phyloP scores from a whole-genome alignment of 192 early-diverging fungal genomes.

The Coemansia sp. region DNA sequence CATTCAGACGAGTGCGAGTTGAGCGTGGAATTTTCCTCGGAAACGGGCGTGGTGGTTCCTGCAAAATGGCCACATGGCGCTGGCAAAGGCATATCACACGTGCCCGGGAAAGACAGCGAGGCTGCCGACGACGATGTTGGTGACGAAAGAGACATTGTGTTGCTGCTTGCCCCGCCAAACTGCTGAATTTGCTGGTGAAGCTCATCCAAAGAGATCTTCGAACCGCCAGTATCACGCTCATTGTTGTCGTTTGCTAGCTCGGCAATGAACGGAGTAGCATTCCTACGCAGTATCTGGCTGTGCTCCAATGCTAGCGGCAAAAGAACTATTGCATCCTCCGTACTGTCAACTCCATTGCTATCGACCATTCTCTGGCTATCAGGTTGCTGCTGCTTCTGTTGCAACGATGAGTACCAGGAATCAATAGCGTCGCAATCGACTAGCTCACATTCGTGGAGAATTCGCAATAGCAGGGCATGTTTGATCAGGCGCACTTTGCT shows the following conservation, averaged over 20 bases:
- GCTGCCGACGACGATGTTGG: background rate
- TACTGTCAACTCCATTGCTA: background rate
- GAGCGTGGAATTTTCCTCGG: constrained; percentile 31
- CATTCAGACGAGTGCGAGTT: constrained; percentile 32
- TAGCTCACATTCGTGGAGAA: constrained; percentile 47
- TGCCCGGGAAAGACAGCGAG: background rate
- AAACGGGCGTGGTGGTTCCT: constrained; percentile 40
- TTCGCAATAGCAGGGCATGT: constrained; percentile 40
- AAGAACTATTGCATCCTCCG: background rate
- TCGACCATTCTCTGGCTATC: background rate
- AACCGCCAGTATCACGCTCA: background rate
- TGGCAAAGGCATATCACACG: background rate
- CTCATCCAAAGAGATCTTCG: constrained; percentile 21
- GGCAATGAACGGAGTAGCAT: constrained; percentile 28
- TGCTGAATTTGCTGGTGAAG: constrained; percentile 26
- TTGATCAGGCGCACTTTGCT: constrained; percentile 16
- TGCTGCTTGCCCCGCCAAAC: constrained; percentile 12
- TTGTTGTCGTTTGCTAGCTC: constrained; percentile 19
- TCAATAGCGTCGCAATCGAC: constrained; percentile 36
- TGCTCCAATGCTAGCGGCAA: constrained; percentile 4
- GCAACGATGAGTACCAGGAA: constrained; percentile 29
- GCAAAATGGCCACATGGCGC: constrained; percentile 4
- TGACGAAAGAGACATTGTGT: constrained; percentile 6
- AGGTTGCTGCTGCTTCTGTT: constrained; percentile 6
- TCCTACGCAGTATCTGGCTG: constrained; percentile 35